Evolutionary conservation across 257 asterid genomes (phyloP), one percentile per base, ranked within the genome.

Genomic region (Mitragyna speciosa): DNA sequence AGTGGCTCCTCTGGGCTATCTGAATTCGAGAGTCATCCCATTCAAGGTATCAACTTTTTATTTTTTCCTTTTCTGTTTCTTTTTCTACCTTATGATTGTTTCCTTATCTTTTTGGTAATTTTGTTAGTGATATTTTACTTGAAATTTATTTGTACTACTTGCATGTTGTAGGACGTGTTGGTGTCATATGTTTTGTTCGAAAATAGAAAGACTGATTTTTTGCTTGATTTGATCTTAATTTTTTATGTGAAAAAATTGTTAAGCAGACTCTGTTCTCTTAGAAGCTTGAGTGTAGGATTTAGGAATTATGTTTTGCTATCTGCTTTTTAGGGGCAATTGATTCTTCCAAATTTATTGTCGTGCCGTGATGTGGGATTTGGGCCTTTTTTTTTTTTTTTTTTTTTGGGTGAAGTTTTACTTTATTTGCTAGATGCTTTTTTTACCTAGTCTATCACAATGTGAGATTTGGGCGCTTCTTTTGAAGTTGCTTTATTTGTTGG

Each of bases 1-100:
- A 88, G 88, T 79, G 91, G 84, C 66, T 92, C 95, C 65, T 88
- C 96, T 59, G 95, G 88, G 28, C 74, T 84, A 73, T 85, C 89
- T 73, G 94, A 88, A 83, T 79, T 82, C 14, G 91, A 79, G 48
- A 83, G 79, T 79, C 89, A 83, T 63, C 88, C 81, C 5, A 68
- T 56, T 51, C 87, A 87, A 82, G 97, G 97, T 93, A 89, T 77
- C 7, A 39, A 30, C 0, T 39, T 75, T 45, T 75, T 78, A n/a
- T n/a, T 31, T 39, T 63, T 3, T 41, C 12, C 30, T 26, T 5
- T 31, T 36, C n/a, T n/a, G n/a, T n/a, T n/a, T n/a, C n/a, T 26
- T 14, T 7, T 56, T 17, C 26, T 1, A 4, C 12, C 41, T 70
- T 3, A 31, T 20, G n/a, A n/a, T n/a, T 9, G 0, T 39, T 19